A percentile compares a stretch with the other conserved stretches of the same genome.
Evolutionary conservation across 2,329 filamentous ascomycete genomes (phyloP).

Genomic region (Ustulina deusta): DNA sequence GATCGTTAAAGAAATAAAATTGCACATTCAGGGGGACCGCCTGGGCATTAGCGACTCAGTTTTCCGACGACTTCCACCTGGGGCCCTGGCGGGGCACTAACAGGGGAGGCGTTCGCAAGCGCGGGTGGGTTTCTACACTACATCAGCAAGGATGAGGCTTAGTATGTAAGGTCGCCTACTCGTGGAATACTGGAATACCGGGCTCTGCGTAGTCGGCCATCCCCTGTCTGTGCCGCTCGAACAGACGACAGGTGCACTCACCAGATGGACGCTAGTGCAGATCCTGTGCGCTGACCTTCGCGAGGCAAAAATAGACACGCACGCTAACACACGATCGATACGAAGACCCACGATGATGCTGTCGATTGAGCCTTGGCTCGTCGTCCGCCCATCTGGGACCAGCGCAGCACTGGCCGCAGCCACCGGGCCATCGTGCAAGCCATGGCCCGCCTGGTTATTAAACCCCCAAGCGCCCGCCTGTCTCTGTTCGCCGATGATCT

Average conservation of each 20-base stretch:
- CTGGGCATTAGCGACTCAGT: too few relatives aligned
- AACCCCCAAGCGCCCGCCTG: constrained; percentile 29
- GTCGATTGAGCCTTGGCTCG: constrained; percentile 16
- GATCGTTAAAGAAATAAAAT: constrained; percentile 24
- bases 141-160: too few relatives aligned
- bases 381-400: constrained; percentile 28
- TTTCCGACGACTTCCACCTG: too few relatives aligned
- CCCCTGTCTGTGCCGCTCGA: too few relatives aligned
- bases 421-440: neutral
- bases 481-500: constrained; percentile 25
- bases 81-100: too few relatives aligned
- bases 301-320: constrained; percentile 15
- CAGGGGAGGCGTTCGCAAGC: too few relatives aligned
- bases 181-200: too few relatives aligned
- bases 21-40: constrained; percentile 22
- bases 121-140: too few relatives aligned
- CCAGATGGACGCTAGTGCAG: constrained; percentile 4
- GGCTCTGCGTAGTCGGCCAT: too few relatives aligned
- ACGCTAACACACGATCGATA: constrained; percentile 29
- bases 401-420: constrained; percentile 10
- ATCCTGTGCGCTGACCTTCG: constrained; percentile 10
- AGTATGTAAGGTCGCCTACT: too few relatives aligned
- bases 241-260: too few relatives aligned
- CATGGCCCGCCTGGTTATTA: constrained; percentile 36
- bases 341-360: constrained; percentile 34